Evolutionary conservation across 495 filamentous ascomycete genomes (phyloP).

Genomic region (Barbatosphaeria neglecta): DNA sequence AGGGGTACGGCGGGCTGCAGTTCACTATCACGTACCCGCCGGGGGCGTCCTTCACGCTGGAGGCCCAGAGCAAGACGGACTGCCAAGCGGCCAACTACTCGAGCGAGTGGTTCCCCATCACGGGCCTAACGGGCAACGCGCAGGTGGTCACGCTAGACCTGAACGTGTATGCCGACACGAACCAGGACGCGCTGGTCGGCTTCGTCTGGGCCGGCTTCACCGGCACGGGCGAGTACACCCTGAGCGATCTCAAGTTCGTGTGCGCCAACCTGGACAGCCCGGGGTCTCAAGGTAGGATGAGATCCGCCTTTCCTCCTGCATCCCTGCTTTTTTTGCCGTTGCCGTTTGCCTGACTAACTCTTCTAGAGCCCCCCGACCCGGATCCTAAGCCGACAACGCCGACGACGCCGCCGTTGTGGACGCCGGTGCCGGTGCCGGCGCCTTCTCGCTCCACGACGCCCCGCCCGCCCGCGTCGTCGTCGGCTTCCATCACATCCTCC

Average conservation of each 20-base stretch:
- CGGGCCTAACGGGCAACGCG: conserved; percentile 36
- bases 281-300: conserved; percentile 8
- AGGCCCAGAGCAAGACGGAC: conserved; percentile 39
- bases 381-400: conserved; percentile 1
- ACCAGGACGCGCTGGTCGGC: conserved; percentile 37
- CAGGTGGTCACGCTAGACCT: conserved; percentile 44
- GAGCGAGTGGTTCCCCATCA: conserved; percentile 33
- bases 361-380: not conserved
- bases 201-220: conserved; percentile 42
- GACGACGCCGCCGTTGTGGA: conserved; percentile 2
- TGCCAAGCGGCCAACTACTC: conserved; percentile 33
- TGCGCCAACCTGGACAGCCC: conserved; percentile 21
- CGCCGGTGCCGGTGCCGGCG: conserved; percentile 8
- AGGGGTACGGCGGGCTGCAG: conserved; percentile 39
- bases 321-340: too few relatives aligned
- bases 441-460: too few relatives aligned
- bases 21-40: conserved; percentile 45
- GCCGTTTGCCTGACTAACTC: not conserved
- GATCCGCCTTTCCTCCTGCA: too few relatives aligned
- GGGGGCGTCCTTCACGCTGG: conserved; percentile 35
- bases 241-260: conserved; percentile 40
- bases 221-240: conserved; percentile 32
- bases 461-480: too few relatives aligned
- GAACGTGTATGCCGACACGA: conserved; percentile 34
- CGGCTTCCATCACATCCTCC: too few relatives aligned